Evolutionary conservation across 805 yeast genomes (phyloP).

Genomic region (Teunomyces atbi): DNA sequence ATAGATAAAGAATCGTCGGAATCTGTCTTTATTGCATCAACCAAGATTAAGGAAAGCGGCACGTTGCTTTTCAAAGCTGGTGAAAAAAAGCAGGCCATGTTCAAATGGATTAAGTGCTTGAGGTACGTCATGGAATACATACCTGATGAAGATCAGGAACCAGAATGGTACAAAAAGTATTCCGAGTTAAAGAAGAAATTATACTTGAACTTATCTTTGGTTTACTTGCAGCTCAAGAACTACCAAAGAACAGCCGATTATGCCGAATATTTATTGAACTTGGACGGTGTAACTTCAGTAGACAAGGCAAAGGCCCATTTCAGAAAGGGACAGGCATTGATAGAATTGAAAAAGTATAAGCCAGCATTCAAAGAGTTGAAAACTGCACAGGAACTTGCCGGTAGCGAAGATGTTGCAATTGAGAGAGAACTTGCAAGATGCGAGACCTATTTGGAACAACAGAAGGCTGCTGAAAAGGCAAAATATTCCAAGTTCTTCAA

Average conservation of each 20-base stretch:
- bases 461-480: conserved; percentile 50
- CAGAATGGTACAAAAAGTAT: conserved; percentile 50
- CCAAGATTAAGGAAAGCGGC: conserved; percentile 66
- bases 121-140: conserved; percentile 69
- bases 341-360: conserved; percentile 44
- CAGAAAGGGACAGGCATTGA: conserved; percentile 50
- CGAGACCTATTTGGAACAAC: conserved; percentile 38
- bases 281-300: conserved; percentile 28
- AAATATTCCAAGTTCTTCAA: conserved; percentile 63
- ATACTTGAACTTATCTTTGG: conserved; percentile 60
- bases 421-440: conserved; percentile 42
- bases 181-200: conserved; percentile 50
- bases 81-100: conserved; percentile 48
- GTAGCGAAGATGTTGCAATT: conserved; percentile 48
- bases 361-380: conserved; percentile 49
- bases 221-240: conserved; percentile 48
- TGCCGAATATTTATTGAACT: conserved; percentile 55
- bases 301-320: conserved; percentile 60
- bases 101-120: conserved; percentile 65
- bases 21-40: conserved; percentile 50
- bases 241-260: conserved; percentile 52
- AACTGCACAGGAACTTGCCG: conserved; percentile 42
- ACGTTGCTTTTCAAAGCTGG: conserved; percentile 56
- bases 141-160: conserved; percentile 67
- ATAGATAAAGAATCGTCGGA: conserved; percentile 59